Conservation (phyloP, 164 flowering plant species). For the Umbellularia californica region DNA sequence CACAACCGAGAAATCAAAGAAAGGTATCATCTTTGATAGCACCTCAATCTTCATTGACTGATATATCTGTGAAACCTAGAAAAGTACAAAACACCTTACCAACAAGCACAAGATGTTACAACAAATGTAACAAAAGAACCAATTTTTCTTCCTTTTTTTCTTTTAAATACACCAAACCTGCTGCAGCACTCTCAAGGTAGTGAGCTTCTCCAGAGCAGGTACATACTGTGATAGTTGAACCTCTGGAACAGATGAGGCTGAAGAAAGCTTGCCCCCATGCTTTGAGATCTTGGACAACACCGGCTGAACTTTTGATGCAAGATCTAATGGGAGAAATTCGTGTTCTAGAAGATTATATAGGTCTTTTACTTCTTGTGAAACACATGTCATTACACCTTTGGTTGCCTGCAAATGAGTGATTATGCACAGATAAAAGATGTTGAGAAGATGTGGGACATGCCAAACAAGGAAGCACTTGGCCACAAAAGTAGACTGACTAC, state of each 20-base stretch:
- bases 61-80: constrained; percentile 83
- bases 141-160: background rate
- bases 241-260: constrained; percentile 87
- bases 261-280: constrained; percentile 73
- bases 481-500: too few species aligned
- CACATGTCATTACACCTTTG: constrained; percentile 87
- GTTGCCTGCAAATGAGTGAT: constrained; percentile 41
- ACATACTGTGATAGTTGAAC: constrained; percentile 77
- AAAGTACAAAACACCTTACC: constrained; percentile 1
- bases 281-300: constrained; percentile 68
- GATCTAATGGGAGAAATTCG: constrained; percentile 75
- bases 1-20: constrained; percentile 61
- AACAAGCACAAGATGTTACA: background rate
- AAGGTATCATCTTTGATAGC: constrained; percentile 70
- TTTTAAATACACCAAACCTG: constrained; percentile 44
- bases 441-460: background rate
- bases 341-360: constrained; percentile 73
- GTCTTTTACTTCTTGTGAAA: constrained; percentile 85
- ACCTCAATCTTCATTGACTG: constrained; percentile 74
- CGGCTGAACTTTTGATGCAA: constrained; percentile 68
- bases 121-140: background rate
- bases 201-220: constrained; percentile 77
- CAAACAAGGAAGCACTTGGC: background rate
- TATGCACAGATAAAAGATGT: background rate
- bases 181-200: constrained; percentile 77